phyloP scores from a whole-genome alignment of 2,329 filamentous ascomycete genomes.

The Cadophora malorum region DNA sequence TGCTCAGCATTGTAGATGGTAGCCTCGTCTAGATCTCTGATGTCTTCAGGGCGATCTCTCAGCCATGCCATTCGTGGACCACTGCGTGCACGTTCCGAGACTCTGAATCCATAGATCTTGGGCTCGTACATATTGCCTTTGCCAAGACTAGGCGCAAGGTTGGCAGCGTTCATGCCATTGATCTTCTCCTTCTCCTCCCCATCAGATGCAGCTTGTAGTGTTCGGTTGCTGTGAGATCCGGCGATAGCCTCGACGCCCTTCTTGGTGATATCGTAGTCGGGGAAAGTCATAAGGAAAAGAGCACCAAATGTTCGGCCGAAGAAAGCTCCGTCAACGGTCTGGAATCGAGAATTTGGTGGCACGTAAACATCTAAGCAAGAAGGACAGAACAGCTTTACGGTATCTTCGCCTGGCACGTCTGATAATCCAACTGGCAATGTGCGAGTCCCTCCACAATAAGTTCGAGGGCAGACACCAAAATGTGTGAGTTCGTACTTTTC shows the following conservation, averaged over 20 bases:
- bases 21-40: constrained; percentile 86
- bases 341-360: constrained; percentile 95
- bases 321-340: constrained; percentile 96
- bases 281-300: constrained; percentile 98
- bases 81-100: constrained; percentile 86
- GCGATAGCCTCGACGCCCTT: constrained; percentile 66
- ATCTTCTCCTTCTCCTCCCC: constrained; percentile 58
- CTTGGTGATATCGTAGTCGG: constrained; percentile 87
- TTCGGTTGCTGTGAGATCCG: constrained; percentile 45
- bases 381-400: constrained; percentile 97
- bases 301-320: constrained; percentile 97
- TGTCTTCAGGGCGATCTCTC: constrained; percentile 79
- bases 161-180: constrained; percentile 86
- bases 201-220: constrained; percentile 49
- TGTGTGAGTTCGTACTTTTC: constrained; percentile 98
- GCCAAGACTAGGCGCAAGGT: constrained; percentile 88
- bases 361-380: constrained; percentile 97
- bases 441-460: constrained; percentile 87
- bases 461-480: constrained; percentile 94
- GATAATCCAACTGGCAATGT: constrained; percentile 93
- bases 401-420: constrained; percentile 95
- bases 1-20: constrained; percentile 59
- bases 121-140: constrained; percentile 87
- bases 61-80: constrained; percentile 98
- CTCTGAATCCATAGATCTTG: constrained; percentile 94